Conservation (phyloP, 257 asterid genomes). For the Penstemon eatonii region DNA sequence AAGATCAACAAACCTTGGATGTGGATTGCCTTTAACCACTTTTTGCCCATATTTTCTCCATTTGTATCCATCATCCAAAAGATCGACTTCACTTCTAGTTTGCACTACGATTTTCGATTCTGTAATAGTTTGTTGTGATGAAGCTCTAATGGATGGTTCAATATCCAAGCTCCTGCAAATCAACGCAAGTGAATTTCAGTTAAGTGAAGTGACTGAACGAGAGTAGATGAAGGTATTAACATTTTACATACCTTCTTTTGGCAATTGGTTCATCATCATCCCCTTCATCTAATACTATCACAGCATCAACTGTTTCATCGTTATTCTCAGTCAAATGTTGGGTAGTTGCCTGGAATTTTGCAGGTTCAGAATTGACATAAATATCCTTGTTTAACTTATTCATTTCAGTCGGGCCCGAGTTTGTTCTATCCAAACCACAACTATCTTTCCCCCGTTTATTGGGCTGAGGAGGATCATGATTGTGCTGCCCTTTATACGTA, state of each 20-base stretch:
- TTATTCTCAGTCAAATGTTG: conserved; percentile 36
- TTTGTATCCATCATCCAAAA: conserved; percentile 82
- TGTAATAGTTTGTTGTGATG: conserved; percentile 65
- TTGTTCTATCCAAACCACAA: conserved; percentile 31
- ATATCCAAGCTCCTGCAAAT: conserved; percentile 48
- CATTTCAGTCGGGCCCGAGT: conserved; percentile 32
- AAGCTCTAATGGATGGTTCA: conserved; percentile 39
- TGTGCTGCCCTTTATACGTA: conserved; percentile 84
- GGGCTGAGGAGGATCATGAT: conserved; percentile 65
- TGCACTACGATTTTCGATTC: conserved; percentile 90
- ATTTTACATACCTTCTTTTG: conserved; percentile 61
- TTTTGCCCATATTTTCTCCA: conserved; percentile 98
- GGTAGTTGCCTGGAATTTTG: conserved; percentile 22
- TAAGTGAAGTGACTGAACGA: neutral
- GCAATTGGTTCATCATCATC: conserved; percentile 62
- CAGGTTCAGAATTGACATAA: conserved; percentile 28
- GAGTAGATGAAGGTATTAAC: neutral
- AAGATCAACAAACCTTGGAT: conserved; percentile 63
- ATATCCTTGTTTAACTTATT: conserved; percentile 33
- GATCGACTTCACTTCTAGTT: conserved; percentile 92
- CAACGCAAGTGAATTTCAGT: neutral
- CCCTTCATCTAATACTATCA: conserved; percentile 47
- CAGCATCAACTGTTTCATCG: conserved; percentile 43
- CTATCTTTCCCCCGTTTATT: conserved; percentile 52
- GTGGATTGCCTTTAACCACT: conserved; percentile 85